Evolutionary conservation across 352 stramenopile species (phyloP).

Genomic region (Phytophthora pini): DNA sequence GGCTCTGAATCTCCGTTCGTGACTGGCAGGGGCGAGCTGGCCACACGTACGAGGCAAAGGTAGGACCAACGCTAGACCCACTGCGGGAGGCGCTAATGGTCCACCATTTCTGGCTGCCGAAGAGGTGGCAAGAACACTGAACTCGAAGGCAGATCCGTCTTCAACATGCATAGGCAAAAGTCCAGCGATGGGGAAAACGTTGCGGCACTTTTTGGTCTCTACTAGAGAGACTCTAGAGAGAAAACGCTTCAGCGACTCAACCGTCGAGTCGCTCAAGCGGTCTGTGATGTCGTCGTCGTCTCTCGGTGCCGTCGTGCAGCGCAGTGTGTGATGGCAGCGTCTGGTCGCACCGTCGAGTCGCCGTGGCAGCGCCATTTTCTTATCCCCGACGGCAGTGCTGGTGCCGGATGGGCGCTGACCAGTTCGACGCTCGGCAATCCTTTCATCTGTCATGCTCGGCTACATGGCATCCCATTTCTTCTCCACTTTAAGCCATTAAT

Average conservation of each 20-base stretch:
- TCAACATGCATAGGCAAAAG: constrained; percentile 13
- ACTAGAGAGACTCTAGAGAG: neutral
- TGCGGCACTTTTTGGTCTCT: neutral
- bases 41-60: constrained; percentile 11
- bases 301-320: constrained; percentile 11
- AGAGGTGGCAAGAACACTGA: constrained; percentile 11
- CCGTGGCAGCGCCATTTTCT: constrained; percentile 23
- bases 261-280: neutral
- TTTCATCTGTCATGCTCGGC: constrained; percentile 6
- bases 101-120: constrained; percentile 3
- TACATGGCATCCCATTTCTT: no score
- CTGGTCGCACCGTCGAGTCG: constrained; percentile 14
- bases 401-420: constrained; percentile 16
- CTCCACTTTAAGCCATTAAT: neutral
- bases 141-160: constrained; percentile 13
- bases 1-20: constrained; percentile 17
- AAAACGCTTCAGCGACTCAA: neutral
- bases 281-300: constrained; percentile 3
- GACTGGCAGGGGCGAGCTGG: neutral
- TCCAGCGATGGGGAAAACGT: constrained; percentile 1
- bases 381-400: constrained; percentile 4
- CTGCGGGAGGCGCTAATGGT: constrained; percentile 18
- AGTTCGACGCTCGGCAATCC: constrained; percentile 15
- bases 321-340: constrained; percentile 12
- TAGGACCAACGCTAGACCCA: constrained; percentile 21